phyloP scores from a whole-genome alignment of 331 rosid species.

The Dryas integrifolia region DNA sequence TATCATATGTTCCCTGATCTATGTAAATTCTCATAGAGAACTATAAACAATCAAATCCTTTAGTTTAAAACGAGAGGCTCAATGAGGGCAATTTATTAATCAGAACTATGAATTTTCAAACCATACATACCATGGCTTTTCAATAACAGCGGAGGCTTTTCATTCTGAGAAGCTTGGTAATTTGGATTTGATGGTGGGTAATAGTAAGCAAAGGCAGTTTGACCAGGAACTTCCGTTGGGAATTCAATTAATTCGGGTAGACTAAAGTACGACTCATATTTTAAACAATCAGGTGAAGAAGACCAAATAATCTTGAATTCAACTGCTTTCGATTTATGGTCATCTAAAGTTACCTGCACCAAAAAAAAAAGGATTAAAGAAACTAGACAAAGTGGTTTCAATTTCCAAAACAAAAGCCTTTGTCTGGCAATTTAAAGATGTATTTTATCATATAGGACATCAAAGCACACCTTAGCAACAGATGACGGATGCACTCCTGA shows the following conservation, averaged over 20 bases:
- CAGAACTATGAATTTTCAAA: conserved; percentile 7
- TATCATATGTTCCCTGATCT: not conserved
- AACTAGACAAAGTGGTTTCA: conserved; percentile 18
- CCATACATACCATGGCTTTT: conserved; percentile 74
- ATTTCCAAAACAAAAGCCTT: not conserved
- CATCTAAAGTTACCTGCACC: conserved; percentile 63
- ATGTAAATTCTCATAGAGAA: not conserved
- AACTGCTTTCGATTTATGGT: conserved; percentile 48
- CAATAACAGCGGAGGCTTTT: conserved; percentile 82
- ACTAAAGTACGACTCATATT: conserved; percentile 65
- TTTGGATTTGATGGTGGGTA: conserved; percentile 71
- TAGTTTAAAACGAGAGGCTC: not conserved
- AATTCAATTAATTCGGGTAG: conserved; percentile 82
- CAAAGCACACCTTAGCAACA: conserved; percentile 62
- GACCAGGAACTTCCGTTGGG: conserved; percentile 89
- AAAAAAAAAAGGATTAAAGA: not conserved
- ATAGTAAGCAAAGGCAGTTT: conserved; percentile 85
- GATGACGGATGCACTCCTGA: conserved; percentile 71
- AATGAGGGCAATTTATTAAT: not conserved
- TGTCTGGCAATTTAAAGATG: not conserved
- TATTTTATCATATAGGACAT: not conserved
- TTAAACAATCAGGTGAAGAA: conserved; percentile 76
- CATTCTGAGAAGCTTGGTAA: conserved; percentile 60
- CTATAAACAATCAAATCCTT: no score
- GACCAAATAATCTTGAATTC: conserved; percentile 75